Evolutionary conservation across 768 basidiomycete genomes (phyloP).

Genomic region (Mrakia hoshinonis): DNA sequence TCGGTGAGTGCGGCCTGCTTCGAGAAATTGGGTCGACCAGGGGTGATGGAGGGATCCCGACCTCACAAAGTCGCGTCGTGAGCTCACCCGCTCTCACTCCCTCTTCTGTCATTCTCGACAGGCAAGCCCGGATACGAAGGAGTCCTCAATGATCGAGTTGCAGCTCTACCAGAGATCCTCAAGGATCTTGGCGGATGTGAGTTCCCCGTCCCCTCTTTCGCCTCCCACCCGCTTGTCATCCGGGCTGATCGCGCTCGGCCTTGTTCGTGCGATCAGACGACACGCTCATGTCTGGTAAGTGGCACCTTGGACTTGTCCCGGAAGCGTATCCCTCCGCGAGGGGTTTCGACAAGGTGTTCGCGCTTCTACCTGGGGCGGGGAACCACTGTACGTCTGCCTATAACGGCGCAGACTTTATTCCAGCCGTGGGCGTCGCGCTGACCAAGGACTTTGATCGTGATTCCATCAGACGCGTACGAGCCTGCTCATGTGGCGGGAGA

Average conservation of each 20-base stretch:
- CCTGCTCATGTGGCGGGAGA: conserved; percentile 27
- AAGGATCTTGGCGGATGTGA: conserved; percentile 36
- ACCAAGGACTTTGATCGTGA: background rate
- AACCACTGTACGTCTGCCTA: conserved; percentile 36
- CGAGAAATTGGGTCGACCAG: background rate
- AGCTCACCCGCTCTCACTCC: background rate
- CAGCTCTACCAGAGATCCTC: conserved; percentile 37
- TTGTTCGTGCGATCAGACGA: background rate
- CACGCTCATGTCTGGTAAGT: conserved; percentile 35
- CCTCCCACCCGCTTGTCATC: no score
- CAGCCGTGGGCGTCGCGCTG: no score
- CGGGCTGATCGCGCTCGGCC: background rate
- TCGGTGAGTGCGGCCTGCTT: background rate
- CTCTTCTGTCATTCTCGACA: background rate
- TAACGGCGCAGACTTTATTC: no score
- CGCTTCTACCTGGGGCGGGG: conserved; percentile 33
- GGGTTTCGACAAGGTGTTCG: conserved; percentile 34
- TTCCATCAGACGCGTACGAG: conserved; percentile 17
- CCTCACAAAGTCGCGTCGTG: background rate
- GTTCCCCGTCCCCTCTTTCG: conserved; percentile 31
- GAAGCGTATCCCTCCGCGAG: conserved; percentile 26
- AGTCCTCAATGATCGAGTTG: conserved; percentile 31
- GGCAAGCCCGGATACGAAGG: conserved; percentile 23
- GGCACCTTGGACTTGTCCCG: conserved; percentile 37
- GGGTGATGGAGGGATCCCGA: background rate